Conservation (phyloP, 768 basidiomycete genomes). For the Kwoniella mangroviensis region DNA sequence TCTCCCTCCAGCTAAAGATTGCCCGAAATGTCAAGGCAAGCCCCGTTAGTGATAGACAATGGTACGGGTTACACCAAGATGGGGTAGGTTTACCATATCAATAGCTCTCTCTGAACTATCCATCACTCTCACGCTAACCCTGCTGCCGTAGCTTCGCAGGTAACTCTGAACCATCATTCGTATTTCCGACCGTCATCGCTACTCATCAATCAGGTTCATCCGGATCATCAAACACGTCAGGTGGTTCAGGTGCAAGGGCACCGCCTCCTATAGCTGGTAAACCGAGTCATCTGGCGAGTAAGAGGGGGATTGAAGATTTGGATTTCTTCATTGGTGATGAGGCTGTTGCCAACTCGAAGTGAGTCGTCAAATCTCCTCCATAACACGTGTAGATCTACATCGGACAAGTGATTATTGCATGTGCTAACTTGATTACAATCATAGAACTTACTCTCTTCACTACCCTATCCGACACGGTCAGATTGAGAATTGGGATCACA, state of each 20-base stretch:
- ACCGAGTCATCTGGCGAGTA: slow-evolving; percentile 89
- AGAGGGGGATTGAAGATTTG: slow-evolving; percentile 96
- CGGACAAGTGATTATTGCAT: too few species aligned
- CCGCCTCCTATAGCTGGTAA: slow-evolving; percentile 73
- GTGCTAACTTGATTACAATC: too few species aligned
- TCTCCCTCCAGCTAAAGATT: neutral
- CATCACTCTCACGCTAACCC: neutral
- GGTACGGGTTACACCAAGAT: slow-evolving; percentile 97
- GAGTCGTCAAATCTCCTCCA: too few species aligned
- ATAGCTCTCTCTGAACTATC: neutral
- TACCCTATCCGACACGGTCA: slow-evolving; percentile 97
- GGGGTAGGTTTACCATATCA: slow-evolving; percentile 67
- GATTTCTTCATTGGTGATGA: slow-evolving; percentile 99
- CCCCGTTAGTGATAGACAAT: slow-evolving; percentile 97
- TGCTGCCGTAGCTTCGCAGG: slow-evolving; percentile 86
- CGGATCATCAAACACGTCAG: slow-evolving; percentile 28
- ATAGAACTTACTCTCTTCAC: slow-evolving; percentile 81
- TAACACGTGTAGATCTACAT: too few species aligned
- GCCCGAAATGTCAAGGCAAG: slow-evolving; percentile 73
- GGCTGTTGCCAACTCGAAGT: slow-evolving; percentile 89
- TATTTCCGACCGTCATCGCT: slow-evolving; percentile 98
- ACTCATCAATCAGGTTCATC: slow-evolving; percentile 73
- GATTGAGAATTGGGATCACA: slow-evolving; percentile 86
- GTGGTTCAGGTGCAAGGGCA: slow-evolving; percentile 59
- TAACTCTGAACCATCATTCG: slow-evolving; percentile 98